A percentile compares a stretch with the other conserved stretches of the same genome.
Evolutionary conservation across 257 asterid species (phyloP).

Genomic region (Avicennia marina): DNA sequence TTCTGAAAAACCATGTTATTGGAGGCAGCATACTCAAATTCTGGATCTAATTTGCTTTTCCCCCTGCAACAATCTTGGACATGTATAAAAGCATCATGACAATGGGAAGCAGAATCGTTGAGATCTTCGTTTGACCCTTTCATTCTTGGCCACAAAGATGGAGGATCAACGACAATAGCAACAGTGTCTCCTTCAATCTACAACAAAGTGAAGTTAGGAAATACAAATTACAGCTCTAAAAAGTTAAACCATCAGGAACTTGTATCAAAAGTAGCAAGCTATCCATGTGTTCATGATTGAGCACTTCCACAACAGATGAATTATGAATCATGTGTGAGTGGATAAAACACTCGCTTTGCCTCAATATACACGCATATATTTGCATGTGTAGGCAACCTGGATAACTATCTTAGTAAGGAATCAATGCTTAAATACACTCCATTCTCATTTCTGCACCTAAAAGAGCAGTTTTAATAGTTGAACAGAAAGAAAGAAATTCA

Average conservation of each 20-base stretch:
- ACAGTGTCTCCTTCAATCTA: slow-evolving; percentile 88
- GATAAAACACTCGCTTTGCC: no score
- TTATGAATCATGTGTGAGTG: no score
- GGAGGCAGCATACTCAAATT: slow-evolving; percentile 15
- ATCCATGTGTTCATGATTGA: background rate
- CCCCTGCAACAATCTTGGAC: slow-evolving; percentile 32
- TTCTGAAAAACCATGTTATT: slow-evolving; percentile 15
- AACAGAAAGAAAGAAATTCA: background rate
- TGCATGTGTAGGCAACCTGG: background rate
- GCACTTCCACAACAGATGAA: no score
- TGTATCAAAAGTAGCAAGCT: slow-evolving; percentile 1
- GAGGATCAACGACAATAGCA: slow-evolving; percentile 69
- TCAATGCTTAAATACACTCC: background rate
- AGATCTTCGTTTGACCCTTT: slow-evolving; percentile 35
- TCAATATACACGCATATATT: no score
- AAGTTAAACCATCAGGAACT: no score
- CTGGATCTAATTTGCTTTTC: slow-evolving; percentile 37
- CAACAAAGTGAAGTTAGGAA: slow-evolving; percentile 23
- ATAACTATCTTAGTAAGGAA: background rate
- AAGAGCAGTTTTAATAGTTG: background rate
- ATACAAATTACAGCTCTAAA: background rate
- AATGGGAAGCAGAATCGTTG: slow-evolving; percentile 24
- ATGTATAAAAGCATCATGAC: slow-evolving; percentile 25
- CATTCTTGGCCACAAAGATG: slow-evolving; percentile 55
- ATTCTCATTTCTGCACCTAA: background rate